These are phyloP conservation scores for Vigna nakashimae DNA, from an alignment of 306 rosid genomes.

Conservation along the genomic window DNA sequence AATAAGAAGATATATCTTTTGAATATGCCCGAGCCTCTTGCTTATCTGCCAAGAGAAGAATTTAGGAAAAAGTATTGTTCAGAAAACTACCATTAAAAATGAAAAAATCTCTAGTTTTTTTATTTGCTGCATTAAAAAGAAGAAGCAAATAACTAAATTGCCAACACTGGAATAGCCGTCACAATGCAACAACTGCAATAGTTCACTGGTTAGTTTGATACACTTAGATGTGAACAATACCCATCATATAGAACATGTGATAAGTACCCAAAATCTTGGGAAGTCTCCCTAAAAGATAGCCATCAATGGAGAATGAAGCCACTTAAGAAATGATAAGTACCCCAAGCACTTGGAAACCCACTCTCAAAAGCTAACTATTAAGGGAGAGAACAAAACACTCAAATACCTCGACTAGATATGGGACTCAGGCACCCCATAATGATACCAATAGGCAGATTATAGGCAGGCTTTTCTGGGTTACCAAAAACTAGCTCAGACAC, in stretches of 20 bases:
- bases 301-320: too few species aligned
- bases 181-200: conserved; percentile 32
- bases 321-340: too few species aligned
- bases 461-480: too few species aligned
- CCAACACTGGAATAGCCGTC: conserved; percentile 6
- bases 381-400: too few species aligned
- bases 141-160: conserved; percentile 7
- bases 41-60: conserved; percentile 58
- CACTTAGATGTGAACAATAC: not conserved
- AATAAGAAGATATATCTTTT: conserved; percentile 84
- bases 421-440: too few species aligned
- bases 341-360: too few species aligned
- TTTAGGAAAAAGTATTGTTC: conserved; percentile 23
- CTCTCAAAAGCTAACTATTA: too few species aligned
- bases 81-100: conserved; percentile 15
- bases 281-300: too few species aligned
- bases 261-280: not conserved
- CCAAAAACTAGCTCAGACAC: too few species aligned
- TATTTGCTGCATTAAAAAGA: conserved; percentile 3
- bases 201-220: conserved; percentile 9
- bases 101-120: conserved; percentile 3
- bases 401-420: too few species aligned
- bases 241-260: not conserved
- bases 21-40: conserved; percentile 92
- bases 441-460: too few species aligned